Evolutionary conservation across 225 moss, liverwort and hornwort species (phyloP).

Genomic region (Marchantia paleacea): DNA sequence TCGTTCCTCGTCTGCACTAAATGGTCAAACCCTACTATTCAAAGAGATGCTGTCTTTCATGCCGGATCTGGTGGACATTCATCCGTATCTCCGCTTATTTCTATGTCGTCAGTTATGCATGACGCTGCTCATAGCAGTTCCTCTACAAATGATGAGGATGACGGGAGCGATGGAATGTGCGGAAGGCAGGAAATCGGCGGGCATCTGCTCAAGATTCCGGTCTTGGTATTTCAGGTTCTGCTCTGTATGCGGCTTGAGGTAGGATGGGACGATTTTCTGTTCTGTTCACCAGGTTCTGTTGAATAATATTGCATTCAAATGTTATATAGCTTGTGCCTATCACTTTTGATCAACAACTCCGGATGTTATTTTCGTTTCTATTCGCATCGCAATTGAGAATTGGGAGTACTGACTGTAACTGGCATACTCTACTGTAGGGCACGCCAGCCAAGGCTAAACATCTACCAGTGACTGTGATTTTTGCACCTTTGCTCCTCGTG

Average conservation of each 20-base stretch:
- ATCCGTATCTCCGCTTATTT: slow-evolving; percentile 54
- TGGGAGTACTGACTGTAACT: neutral
- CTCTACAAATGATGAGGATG: slow-evolving; percentile 72
- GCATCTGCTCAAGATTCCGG: slow-evolving; percentile 84
- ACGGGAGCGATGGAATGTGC: slow-evolving; percentile 75
- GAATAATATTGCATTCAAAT: neutral
- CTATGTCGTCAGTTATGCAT: slow-evolving; percentile 62
- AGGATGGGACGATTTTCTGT: slow-evolving; percentile 8
- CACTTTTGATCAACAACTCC: no score
- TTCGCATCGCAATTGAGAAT: neutral
- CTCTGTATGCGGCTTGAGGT: slow-evolving; percentile 99
- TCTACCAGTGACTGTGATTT: slow-evolving; percentile 67
- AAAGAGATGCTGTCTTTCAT: slow-evolving; percentile 58
- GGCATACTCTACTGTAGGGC: slow-evolving; percentile 48
- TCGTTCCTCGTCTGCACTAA: slow-evolving; percentile 96
- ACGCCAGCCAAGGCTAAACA: slow-evolving; percentile 80
- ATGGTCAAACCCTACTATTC: slow-evolving; percentile 95
- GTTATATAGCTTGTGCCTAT: neutral
- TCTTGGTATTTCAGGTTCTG: slow-evolving; percentile 90
- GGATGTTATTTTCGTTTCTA: no score
- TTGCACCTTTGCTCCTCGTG: slow-evolving; percentile 80
- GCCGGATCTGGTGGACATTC: slow-evolving; percentile 58
- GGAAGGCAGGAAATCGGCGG: slow-evolving; percentile 95
- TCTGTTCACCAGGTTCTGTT: neutral
- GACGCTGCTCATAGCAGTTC: slow-evolving; percentile 76